Evolutionary conservation across 352 stramenopile genomes (phyloP).

Genomic region (Globisporangium mamillatum): DNA sequence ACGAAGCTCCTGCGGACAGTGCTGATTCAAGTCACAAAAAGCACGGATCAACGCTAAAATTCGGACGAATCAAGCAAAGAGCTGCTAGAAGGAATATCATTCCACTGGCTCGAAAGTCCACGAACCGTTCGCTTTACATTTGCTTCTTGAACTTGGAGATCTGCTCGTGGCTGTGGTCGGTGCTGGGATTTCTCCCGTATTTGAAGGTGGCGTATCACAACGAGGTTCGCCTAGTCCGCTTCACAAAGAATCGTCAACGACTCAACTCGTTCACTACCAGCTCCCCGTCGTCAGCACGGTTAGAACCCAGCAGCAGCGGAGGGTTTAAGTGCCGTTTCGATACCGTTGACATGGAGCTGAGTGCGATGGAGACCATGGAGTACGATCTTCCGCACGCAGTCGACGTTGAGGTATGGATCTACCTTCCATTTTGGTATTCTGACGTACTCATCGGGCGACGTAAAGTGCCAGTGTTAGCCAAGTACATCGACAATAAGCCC

Average conservation of each 20-base stretch:
- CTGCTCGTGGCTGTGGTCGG: constrained; percentile 27
- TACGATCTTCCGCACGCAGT: constrained; percentile 21
- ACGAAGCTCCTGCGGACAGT: neutral
- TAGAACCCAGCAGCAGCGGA: neutral
- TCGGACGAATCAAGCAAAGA: neutral
- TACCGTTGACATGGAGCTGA: neutral
- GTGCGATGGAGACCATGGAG: neutral
- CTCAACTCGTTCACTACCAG: neutral
- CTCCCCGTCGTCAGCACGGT: neutral
- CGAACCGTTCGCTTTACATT: neutral
- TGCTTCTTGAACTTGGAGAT: constrained; percentile 17
- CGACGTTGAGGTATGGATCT: constrained; percentile 32
- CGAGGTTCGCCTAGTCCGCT: constrained; percentile 12
- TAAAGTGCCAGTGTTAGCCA: constrained; percentile 17
- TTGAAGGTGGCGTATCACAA: constrained; percentile 12
- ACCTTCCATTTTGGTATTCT: constrained; percentile 28
- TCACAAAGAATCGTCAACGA: neutral
- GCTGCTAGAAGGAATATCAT: neutral
- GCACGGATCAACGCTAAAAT: neutral
- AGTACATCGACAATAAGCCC: constrained; percentile 3
- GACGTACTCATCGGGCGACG: constrained; percentile 25
- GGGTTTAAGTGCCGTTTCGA: neutral
- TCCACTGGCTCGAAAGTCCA: neutral
- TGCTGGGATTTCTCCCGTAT: constrained; percentile 26
- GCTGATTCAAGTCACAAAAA: neutral